A percentile compares a stretch with the other conserved stretches of the same genome.
Conservation (phyloP, 495 filamentous ascomycete species). For the Neurospora africana region DNA sequence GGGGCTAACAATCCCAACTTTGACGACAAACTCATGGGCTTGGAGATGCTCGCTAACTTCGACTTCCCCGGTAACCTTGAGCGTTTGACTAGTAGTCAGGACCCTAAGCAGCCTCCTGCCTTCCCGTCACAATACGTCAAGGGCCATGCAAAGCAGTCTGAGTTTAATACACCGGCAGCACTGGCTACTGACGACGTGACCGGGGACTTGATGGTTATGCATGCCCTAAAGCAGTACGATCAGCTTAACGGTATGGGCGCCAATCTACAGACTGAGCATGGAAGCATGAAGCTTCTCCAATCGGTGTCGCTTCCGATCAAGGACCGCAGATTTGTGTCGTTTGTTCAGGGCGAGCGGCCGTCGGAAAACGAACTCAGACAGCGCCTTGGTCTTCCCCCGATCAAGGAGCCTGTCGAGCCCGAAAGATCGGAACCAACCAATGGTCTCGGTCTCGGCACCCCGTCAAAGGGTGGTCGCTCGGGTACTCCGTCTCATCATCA, state of each 20-base stretch:
- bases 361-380: constrained; percentile 34
- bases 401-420: constrained; percentile 21
- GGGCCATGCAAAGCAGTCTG: constrained; percentile 30
- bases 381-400: constrained; percentile 27
- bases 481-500: constrained; percentile 16
- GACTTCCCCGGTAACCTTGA: constrained; percentile 47
- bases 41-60: constrained; percentile 55
- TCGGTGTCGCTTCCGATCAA: constrained; percentile 27
- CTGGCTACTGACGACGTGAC: constrained; percentile 48
- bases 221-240: constrained; percentile 35
- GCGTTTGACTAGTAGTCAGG: constrained; percentile 28
- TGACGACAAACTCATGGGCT: constrained; percentile 39
- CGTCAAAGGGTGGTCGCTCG: constrained; percentile 16
- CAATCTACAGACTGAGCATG: constrained; percentile 31
- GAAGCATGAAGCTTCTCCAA: constrained; percentile 35
- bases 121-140: constrained; percentile 42
- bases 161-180: constrained; percentile 37
- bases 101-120: constrained; percentile 53
- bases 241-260: constrained; percentile 30
- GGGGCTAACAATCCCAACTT: constrained; percentile 46
- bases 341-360: constrained; percentile 30
- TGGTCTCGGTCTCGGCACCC: constrained; percentile 7
- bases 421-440: constrained; percentile 7
- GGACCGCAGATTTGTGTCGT: constrained; percentile 27
- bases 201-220: constrained; percentile 50